These are phyloP conservation scores for Botryosphaeria dothidea DNA, from an alignment of 2,329 filamentous ascomycete genomes.

Conservation along the genomic window DNA sequence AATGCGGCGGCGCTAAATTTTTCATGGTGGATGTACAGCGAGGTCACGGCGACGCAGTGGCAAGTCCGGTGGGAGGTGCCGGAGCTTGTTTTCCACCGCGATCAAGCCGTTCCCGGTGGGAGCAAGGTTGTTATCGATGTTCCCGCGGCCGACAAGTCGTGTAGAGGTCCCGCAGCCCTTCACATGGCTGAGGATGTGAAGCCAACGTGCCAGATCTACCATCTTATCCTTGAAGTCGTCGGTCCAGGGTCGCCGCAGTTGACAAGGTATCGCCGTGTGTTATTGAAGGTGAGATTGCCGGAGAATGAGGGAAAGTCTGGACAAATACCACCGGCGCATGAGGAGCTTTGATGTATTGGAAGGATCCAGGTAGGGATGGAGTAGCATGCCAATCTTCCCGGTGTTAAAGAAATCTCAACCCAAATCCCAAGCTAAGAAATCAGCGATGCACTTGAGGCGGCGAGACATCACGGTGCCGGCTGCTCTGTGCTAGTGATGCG, in stretches of 20 bases:
- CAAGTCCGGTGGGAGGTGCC: conserved; percentile 42
- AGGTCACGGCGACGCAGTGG: conserved; percentile 47
- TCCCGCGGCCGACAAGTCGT: conserved; percentile 44
- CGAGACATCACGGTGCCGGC: neutral
- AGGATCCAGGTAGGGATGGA: neutral
- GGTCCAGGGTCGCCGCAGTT: conserved; percentile 47
- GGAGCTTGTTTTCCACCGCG: conserved; percentile 36
- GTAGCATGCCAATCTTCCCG: too few relatives aligned
- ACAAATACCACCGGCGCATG: neutral
- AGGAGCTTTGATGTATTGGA: neutral
- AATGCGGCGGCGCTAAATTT: conserved; percentile 43
- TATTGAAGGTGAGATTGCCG: conserved; percentile 32
- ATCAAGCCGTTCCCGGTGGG: conserved; percentile 25
- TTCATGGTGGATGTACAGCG: conserved; percentile 54
- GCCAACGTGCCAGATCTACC: conserved; percentile 46
- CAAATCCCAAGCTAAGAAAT: too few relatives aligned
- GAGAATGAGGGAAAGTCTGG: neutral
- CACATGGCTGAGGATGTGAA: conserved; percentile 34
- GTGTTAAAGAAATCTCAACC: too few relatives aligned
- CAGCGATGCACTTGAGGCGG: too few relatives aligned
- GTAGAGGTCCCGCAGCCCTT: conserved; percentile 36
- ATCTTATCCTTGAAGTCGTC: conserved; percentile 53
- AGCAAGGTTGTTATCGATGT: conserved; percentile 40
- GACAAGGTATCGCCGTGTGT: conserved; percentile 50
- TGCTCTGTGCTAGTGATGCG: neutral